Evolutionary conservation across 192 early-diverging fungal species (phyloP).

Genomic region (Umbelopsis vinacea): DNA sequence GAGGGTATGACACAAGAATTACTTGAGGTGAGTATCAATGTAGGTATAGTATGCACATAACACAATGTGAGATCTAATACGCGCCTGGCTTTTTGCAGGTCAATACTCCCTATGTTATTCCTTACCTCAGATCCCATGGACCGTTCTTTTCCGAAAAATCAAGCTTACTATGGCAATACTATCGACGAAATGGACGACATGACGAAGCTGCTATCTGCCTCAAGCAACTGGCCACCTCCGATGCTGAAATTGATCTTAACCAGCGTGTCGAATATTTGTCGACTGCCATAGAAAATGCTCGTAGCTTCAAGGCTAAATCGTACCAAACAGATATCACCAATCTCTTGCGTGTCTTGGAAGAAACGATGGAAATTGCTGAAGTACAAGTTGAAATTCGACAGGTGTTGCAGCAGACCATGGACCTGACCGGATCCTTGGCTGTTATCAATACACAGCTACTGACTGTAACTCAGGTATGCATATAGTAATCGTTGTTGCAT

Average conservation of each 20-base stretch:
- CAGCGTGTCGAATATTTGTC: constrained; percentile 31
- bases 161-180: constrained; percentile 34
- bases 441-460: constrained; percentile 14
- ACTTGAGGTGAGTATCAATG: neutral
- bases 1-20: constrained; percentile 26
- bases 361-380: constrained; percentile 14
- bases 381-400: constrained; percentile 18
- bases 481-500: too few relatives aligned
- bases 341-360: constrained; percentile 15
- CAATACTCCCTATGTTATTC: constrained; percentile 26
- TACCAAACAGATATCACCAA: neutral
- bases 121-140: constrained; percentile 29
- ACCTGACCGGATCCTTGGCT: neutral
- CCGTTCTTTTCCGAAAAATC: neutral
- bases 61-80: neutral
- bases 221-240: constrained; percentile 13
- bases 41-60: too few relatives aligned
- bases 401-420: constrained; percentile 17
- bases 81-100: neutral
- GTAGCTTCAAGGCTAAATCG: neutral
- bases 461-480: neutral
- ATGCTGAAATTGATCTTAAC: neutral
- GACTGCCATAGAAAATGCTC: constrained; percentile 28
- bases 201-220: constrained; percentile 33
- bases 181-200: constrained; percentile 18